These are phyloP conservation scores for Penicillium paradoxum DNA, from an alignment of 495 filamentous ascomycete genomes.

Conservation along the genomic window DNA sequence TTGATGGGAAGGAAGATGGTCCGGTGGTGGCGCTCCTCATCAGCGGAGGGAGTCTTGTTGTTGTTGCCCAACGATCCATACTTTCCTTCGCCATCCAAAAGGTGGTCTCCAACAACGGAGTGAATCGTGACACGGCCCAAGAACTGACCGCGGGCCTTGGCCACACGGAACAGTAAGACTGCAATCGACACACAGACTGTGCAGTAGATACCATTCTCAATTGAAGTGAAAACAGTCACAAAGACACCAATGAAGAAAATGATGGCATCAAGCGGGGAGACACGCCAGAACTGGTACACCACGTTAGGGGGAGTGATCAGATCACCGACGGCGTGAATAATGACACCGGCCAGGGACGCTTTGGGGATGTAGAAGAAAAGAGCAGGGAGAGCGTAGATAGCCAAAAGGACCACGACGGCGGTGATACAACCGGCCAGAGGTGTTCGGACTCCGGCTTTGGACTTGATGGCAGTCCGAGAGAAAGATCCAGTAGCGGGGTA, in stretches of 20 bases:
- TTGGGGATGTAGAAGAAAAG: slow-evolving; percentile 95
- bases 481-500: slow-evolving; percentile 97
- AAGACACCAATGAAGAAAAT: slow-evolving; percentile 95
- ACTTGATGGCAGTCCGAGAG: slow-evolving; percentile 95
- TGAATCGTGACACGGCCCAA: slow-evolving; percentile 84
- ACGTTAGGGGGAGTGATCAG: slow-evolving; percentile 91
- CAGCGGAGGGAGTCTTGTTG: slow-evolving; percentile 28
- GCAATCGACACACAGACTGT: slow-evolving; percentile 71
- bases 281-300: slow-evolving; percentile 93
- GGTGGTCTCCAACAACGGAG: slow-evolving; percentile 79
- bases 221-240: slow-evolving; percentile 80
- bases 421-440: slow-evolving; percentile 92
- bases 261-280: slow-evolving; percentile 81
- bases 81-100: slow-evolving; percentile 57
- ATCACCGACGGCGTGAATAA: slow-evolving; percentile 96
- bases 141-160: slow-evolving; percentile 83
- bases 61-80: slow-evolving; percentile 49
- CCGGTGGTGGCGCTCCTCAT: slow-evolving; percentile 38
- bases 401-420: slow-evolving; percentile 80
- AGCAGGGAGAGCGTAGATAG: slow-evolving; percentile 86
- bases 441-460: slow-evolving; percentile 92
- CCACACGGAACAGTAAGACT: slow-evolving; percentile 78
- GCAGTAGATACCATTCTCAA: slow-evolving; percentile 90
- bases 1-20: slow-evolving; percentile 90
- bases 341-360: slow-evolving; percentile 82